Conservation (phyloP, 2,329 filamentous ascomycete species). For the Alternaria consortialis region DNA sequence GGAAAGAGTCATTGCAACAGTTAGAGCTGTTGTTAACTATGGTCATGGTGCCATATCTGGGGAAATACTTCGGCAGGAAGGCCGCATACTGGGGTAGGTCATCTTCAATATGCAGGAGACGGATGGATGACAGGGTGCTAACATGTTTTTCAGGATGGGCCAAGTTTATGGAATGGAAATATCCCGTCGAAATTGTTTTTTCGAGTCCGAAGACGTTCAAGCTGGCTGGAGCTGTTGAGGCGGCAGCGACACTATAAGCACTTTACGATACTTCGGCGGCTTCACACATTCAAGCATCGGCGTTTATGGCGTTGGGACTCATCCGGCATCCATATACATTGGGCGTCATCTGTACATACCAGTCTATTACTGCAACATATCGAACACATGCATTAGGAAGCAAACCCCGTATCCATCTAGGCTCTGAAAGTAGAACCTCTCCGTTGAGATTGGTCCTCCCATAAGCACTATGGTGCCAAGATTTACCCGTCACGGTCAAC, state of each 20-base stretch:
- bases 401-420: background rate
- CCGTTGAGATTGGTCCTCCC: background rate
- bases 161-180: conserved; percentile 93
- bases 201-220: conserved; percentile 59
- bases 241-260: conserved; percentile 54
- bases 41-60: conserved; percentile 91
- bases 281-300: conserved; percentile 19
- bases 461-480: background rate
- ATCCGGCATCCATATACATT: background rate
- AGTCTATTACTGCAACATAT: background rate
- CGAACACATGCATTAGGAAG: background rate
- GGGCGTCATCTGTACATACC: conserved; percentile 4
- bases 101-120: background rate
- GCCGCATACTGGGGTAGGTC: conserved; percentile 94
- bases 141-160: conserved; percentile 76
- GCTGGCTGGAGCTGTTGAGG: conserved; percentile 57
- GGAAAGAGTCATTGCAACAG: conserved; percentile 93
- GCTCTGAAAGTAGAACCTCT: background rate
- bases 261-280: background rate
- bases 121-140: conserved; percentile 1
- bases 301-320: conserved; percentile 17
- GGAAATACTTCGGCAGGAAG: conserved; percentile 93
- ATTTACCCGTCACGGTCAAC: background rate
- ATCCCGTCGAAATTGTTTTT: conserved; percentile 75
- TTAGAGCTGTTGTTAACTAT: conserved; percentile 91